Evolutionary conservation across 2,329 filamentous ascomycete species (phyloP).

Genomic region (Neopestalotiopsis sp.): DNA sequence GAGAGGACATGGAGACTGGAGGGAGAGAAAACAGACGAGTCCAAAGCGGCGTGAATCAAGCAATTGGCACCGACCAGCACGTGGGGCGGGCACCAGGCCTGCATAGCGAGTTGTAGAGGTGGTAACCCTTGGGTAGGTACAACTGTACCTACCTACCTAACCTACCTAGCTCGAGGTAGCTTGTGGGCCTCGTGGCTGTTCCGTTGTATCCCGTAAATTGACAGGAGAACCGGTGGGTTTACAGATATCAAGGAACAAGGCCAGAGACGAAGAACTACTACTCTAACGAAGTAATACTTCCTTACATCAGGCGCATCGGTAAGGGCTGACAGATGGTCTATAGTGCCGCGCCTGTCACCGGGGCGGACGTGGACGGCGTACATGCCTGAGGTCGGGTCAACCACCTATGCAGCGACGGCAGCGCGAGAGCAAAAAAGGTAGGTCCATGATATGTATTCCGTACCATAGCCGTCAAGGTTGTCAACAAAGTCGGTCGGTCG

Average conservation of each 20-base stretch:
- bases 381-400: neutral
- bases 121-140: too few relatives aligned
- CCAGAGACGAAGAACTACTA: too few relatives aligned
- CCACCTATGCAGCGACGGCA: neutral
- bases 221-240: conserved; percentile 1
- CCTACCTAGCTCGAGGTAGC: too few relatives aligned
- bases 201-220: conserved; percentile 1
- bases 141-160: too few relatives aligned
- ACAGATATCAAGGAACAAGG: neutral
- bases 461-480: neutral
- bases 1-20: neutral
- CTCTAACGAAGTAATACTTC: too few relatives aligned
- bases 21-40: neutral
- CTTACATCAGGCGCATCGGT: neutral
- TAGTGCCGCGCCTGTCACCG: neutral
- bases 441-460: neutral
- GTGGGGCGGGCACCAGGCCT: neutral
- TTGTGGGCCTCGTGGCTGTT: neutral
- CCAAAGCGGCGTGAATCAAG: neutral
- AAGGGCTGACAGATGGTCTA: neutral
- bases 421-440: conserved; percentile 9
- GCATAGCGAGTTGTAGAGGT: neutral
- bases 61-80: neutral
- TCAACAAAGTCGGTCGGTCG: neutral
- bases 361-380: neutral